These are phyloP conservation scores for Daldinia loculata DNA, from an alignment of 495 filamentous ascomycete genomes.

Conservation along the genomic window DNA sequence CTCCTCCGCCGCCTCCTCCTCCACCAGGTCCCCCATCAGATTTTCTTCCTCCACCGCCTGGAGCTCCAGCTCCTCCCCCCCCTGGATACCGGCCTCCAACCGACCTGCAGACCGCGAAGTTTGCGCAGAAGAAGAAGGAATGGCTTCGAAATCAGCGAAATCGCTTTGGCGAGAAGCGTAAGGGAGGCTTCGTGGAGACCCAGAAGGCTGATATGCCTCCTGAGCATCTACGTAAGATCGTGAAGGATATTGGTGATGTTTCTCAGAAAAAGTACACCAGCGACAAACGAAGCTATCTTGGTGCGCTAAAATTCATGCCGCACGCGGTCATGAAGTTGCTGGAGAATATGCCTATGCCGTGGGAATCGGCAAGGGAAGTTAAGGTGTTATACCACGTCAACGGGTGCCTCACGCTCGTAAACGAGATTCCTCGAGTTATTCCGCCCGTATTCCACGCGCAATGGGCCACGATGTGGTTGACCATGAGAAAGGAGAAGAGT, in stretches of 20 bases:
- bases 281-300: conserved; percentile 98
- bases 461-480: conserved; percentile 99
- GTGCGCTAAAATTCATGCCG: conserved; percentile 98
- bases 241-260: conserved; percentile 98
- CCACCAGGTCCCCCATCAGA: conserved; percentile 80
- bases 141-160: conserved; percentile 94
- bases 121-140: conserved; percentile 98
- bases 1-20: conserved; percentile 68
- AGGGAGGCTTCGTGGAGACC: conserved; percentile 94
- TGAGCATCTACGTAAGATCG: conserved; percentile 97
- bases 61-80: conserved; percentile 80
- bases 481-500: conserved; percentile 97
- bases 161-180: conserved; percentile 95
- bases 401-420: conserved; percentile 95
- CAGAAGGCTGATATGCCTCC: conserved; percentile 99
- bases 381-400: conserved; percentile 99
- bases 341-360: conserved; percentile 99
- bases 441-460: conserved; percentile 98
- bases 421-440: conserved; percentile 96
- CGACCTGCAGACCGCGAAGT: conserved; percentile 91
- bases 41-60: conserved; percentile 68
- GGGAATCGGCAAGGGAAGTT: conserved; percentile 94
- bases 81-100: conserved; percentile 86
- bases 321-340: conserved; percentile 98
- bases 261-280: conserved; percentile 99